Evolutionary conservation across 768 basidiomycete species (phyloP).

Genomic region (Tephrocybe sp.): DNA sequence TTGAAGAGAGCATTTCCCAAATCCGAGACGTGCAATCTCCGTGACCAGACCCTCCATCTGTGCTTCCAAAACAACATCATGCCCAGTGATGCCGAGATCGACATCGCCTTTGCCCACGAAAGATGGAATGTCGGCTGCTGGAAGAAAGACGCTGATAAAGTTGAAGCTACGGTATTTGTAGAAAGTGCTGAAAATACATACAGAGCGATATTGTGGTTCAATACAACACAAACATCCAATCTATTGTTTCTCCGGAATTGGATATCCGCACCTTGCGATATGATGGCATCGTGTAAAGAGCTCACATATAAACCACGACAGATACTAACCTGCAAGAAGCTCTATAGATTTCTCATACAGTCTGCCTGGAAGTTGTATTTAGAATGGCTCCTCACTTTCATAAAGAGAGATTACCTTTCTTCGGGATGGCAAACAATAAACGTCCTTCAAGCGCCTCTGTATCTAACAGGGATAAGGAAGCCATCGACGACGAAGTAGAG

Average conservation of each 20-base stretch:
- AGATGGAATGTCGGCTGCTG: constrained; percentile 94
- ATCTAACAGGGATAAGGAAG: constrained; percentile 36
- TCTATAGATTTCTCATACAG: constrained; percentile 88
- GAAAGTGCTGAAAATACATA: constrained; percentile 36
- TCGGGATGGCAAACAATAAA: constrained; percentile 92
- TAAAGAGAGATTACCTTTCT: constrained; percentile 69
- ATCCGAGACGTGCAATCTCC: constrained; percentile 80
- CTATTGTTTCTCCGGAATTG: constrained; percentile 86
- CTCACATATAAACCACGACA: not conserved
- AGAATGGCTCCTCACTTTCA: not conserved
- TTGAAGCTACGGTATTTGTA: not conserved
- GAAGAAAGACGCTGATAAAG: constrained; percentile 81
- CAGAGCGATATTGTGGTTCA: constrained; percentile 94
- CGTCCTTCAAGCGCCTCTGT: constrained; percentile 81
- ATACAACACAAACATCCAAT: constrained; percentile 89
- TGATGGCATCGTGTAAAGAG: constrained; percentile 5
- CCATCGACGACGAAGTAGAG: not conserved
- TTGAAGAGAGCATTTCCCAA: constrained; percentile 88
- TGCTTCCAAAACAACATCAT: constrained; percentile 94
- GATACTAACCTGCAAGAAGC: constrained; percentile 69
- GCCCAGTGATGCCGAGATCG: constrained; percentile 95
- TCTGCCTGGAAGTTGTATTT: constrained; percentile 29
- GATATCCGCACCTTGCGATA: constrained; percentile 80
- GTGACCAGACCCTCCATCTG: constrained; percentile 75
- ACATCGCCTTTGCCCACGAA: constrained; percentile 98